Conservation (phyloP, 371 early-diverging fungal species). For the Zychaea mexicana region DNA sequence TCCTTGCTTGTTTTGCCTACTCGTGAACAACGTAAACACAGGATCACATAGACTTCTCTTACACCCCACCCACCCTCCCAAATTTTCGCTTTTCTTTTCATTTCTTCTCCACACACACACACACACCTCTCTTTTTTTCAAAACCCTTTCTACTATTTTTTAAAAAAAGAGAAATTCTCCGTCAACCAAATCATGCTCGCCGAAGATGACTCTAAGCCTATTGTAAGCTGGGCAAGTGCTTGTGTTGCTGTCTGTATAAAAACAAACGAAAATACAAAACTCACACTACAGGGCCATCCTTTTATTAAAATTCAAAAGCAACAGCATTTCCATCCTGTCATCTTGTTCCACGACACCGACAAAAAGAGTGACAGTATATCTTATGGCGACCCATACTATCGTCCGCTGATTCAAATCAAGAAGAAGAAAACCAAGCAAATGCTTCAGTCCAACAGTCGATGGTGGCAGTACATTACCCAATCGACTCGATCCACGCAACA, state of each 20-base stretch:
- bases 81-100: background rate
- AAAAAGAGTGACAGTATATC: constrained; percentile 5
- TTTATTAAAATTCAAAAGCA: background rate
- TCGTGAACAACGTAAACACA: no score
- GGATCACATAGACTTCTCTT: background rate
- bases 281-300: no score
- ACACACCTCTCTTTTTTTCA: background rate
- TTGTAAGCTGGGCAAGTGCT: background rate
- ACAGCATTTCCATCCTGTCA: constrained; percentile 22
- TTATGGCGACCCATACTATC: constrained; percentile 25
- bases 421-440: constrained; percentile 22
- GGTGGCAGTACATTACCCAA: constrained; percentile 24
- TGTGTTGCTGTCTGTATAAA: background rate
- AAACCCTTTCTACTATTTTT: background rate
- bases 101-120: no score
- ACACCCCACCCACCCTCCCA: background rate
- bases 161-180: no score
- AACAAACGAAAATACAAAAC: no score
- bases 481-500: constrained; percentile 2
- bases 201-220: background rate
- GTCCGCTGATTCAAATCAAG: constrained; percentile 19
- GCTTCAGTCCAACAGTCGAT: constrained; percentile 22
- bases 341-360: constrained; percentile 20
- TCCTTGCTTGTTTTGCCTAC: background rate
- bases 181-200: background rate